phyloP scores from a whole-genome alignment of 495 filamentous ascomycete species.

The Penicillium simplicissimum region DNA sequence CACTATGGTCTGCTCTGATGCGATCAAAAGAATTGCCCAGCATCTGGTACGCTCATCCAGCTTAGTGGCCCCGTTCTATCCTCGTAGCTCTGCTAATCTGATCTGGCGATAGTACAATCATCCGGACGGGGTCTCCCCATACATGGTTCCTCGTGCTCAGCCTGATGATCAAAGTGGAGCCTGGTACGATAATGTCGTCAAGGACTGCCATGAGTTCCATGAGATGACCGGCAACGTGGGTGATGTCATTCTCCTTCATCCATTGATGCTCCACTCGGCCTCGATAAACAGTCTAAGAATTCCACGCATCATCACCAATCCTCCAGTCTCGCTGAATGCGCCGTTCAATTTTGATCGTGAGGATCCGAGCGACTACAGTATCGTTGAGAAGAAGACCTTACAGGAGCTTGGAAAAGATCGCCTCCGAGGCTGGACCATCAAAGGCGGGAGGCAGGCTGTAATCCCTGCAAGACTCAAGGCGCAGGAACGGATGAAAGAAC shows the following conservation, averaged over 20 bases:
- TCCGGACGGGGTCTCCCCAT: conserved; percentile 67
- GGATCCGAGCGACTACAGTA: conserved; percentile 56
- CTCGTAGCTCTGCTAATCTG: not conserved
- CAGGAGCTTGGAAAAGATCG: conserved; percentile 57
- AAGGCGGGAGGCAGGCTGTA: conserved; percentile 49
- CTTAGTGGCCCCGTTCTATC: not conserved
- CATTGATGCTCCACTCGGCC: conserved; percentile 71
- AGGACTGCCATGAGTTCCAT: conserved; percentile 54
- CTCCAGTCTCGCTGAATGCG: conserved; percentile 61
- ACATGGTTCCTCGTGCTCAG: conserved; percentile 58
- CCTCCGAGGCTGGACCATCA: conserved; percentile 63
- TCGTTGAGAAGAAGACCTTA: conserved; percentile 71
- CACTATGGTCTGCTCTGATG: conserved; percentile 65
- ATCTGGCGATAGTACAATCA: conserved; percentile 48
- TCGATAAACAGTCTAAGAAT: conserved; percentile 59
- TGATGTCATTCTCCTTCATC: conserved; percentile 70
- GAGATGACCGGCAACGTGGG: conserved; percentile 66
- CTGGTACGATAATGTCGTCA: conserved; percentile 57
- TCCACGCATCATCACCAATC: conserved; percentile 71
- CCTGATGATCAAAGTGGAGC: conserved; percentile 40
- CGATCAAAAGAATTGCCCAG: conserved; percentile 56
- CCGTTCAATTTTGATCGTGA: conserved; percentile 66
- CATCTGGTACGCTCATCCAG: conserved; percentile 45
- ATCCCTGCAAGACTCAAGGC: conserved; percentile 46
- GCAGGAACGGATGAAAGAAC: conserved; percentile 41